These are phyloP conservation scores for Erodium maritimum DNA, from an alignment of 345 rosid genomes.

Conservation along the genomic window DNA sequence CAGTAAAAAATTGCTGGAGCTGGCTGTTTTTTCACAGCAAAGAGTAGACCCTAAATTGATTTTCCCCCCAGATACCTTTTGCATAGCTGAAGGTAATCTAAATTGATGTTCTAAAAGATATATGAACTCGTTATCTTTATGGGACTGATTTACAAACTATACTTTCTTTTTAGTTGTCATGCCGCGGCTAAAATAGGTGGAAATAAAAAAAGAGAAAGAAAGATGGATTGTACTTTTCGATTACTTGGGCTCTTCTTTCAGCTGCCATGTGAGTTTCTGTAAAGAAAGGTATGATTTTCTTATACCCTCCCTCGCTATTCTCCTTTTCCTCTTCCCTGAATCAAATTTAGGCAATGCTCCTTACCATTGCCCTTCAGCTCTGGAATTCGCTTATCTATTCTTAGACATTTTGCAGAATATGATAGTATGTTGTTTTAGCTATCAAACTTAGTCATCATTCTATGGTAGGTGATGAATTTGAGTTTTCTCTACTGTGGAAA, in stretches of 20 bases:
- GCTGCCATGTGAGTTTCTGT: constrained; percentile 4
- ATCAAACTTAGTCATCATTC: too few species aligned
- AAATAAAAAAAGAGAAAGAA: neutral
- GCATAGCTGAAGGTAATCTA: constrained; percentile 44
- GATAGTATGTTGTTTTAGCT: too few species aligned
- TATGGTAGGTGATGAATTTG: too few species aligned
- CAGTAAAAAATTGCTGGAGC: constrained; percentile 46
- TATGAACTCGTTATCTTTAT: neutral
- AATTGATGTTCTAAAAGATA: neutral
- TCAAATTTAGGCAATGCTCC: neutral
- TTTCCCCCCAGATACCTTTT: constrained; percentile 41
- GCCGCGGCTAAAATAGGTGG: constrained; percentile 26
- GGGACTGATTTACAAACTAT: constrained; percentile 2
- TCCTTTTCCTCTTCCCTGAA: neutral
- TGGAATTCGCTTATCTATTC: neutral
- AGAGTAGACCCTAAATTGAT: constrained; percentile 30
- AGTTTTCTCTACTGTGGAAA: too few species aligned
- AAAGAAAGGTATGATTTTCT: neutral
- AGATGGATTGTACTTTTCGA: neutral
- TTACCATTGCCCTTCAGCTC: neutral
- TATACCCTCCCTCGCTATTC: neutral
- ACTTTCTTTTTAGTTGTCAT: constrained; percentile 22
- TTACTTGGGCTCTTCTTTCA: neutral
- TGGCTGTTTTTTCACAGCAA: constrained; percentile 35
- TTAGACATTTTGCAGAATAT: too few species aligned